Evolutionary conservation across 352 stramenopile genomes (phyloP).

Genomic region (Pseudoperonospora humuli): DNA sequence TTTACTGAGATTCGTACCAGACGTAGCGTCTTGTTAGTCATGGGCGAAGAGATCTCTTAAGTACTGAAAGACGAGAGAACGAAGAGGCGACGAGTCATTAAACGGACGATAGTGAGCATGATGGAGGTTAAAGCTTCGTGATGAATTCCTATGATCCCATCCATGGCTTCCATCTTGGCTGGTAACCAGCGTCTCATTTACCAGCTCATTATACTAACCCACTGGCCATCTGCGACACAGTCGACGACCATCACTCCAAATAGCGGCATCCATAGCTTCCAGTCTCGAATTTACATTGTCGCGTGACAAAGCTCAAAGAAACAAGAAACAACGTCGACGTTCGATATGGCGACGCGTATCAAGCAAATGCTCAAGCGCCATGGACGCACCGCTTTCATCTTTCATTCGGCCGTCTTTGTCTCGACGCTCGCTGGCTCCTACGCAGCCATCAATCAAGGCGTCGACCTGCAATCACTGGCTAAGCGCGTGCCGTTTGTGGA

Average conservation of each 20-base stretch:
- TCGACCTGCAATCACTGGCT: conserved; percentile 51
- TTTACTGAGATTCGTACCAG: conserved; percentile 16
- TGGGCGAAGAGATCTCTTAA: conserved; percentile 2
- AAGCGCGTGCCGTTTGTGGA: conserved; percentile 66
- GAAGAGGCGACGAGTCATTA: conserved; percentile 8
- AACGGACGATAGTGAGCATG: background rate
- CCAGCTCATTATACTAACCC: background rate
- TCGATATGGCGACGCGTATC: conserved; percentile 47
- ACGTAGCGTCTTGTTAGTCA: conserved; percentile 18
- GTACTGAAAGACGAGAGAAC: background rate
- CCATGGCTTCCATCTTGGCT: background rate
- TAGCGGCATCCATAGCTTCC: conserved; percentile 1
- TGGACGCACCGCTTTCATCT: conserved; percentile 90
- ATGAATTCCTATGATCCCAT: background rate
- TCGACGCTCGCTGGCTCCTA: conserved; percentile 89
- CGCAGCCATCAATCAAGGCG: conserved; percentile 51
- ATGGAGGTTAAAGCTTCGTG: background rate
- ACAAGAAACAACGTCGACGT: background rate
- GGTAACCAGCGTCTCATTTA: background rate
- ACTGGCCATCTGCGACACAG: background rate
- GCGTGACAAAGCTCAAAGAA: conserved; percentile 1
- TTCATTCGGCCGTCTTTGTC: conserved; percentile 90
- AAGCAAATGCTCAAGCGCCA: conserved; percentile 89
- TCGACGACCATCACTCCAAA: conserved; percentile 4
- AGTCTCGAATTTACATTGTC: conserved; percentile 9